Evolutionary conservation across 768 basidiomycete genomes (phyloP).

Genomic region (Hortiboletus flavorubellus): DNA sequence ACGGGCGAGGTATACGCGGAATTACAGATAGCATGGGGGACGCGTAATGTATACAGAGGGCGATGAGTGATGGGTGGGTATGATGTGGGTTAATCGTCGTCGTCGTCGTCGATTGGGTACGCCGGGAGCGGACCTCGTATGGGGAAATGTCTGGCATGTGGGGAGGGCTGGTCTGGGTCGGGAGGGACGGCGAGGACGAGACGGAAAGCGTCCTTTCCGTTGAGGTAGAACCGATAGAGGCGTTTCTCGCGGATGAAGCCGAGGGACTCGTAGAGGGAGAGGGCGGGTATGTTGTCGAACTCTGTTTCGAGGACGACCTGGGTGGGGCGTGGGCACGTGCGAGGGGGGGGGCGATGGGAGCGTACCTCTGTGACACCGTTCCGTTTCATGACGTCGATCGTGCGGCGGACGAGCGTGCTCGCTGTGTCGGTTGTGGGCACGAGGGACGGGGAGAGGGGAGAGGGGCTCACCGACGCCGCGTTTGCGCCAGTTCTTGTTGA

Average conservation of each 20-base stretch:
- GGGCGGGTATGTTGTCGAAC: slow-evolving; percentile 84
- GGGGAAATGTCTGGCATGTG: slow-evolving; percentile 11
- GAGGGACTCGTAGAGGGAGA: slow-evolving; percentile 85
- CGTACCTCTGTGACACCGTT: slow-evolving; percentile 84
- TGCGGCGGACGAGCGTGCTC: slow-evolving; percentile 76
- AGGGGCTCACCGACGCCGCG: slow-evolving; percentile 81
- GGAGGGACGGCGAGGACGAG: slow-evolving; percentile 63
- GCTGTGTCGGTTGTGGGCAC: slow-evolving; percentile 45
- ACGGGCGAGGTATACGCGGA: too few species aligned
- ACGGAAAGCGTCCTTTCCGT: slow-evolving; percentile 93
- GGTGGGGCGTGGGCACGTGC: not conserved
- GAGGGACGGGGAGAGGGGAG: not conserved
- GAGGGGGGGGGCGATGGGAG: not conserved
- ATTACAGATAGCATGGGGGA: too few species aligned
- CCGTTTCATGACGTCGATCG: slow-evolving; percentile 80
- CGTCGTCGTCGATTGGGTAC: slow-evolving; percentile 27
- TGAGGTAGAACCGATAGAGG: slow-evolving; percentile 92
- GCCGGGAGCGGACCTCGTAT: slow-evolving; percentile 15
- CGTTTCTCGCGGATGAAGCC: slow-evolving; percentile 97
- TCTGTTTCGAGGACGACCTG: slow-evolving; percentile 96
- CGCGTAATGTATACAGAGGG: too few species aligned
- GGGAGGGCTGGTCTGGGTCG: slow-evolving; percentile 23
- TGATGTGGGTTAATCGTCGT: slow-evolving; percentile 18
- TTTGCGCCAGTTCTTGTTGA: slow-evolving; percentile 79
- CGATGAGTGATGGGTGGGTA: slow-evolving; percentile 11